Percentiles rank a stretch among this genome's conserved stretches.
These are phyloP conservation scores for Botryotinia globosa DNA, from an alignment of 2,329 filamentous ascomycete genomes.

Conservation along the genomic window DNA sequence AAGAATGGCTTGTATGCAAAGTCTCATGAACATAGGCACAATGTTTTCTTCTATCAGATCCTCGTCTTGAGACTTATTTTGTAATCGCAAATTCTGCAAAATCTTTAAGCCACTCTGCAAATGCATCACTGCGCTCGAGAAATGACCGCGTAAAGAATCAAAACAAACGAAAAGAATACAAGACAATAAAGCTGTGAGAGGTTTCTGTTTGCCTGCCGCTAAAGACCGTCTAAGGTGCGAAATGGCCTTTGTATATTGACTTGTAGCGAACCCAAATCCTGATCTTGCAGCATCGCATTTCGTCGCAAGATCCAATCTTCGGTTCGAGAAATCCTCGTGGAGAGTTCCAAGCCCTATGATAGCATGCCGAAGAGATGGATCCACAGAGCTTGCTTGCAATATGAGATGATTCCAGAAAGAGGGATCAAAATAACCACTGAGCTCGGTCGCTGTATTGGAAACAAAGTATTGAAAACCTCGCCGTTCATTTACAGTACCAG, in stretches of 20 bases:
- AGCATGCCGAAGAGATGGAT: conserved; percentile 35
- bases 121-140: conserved; percentile 35
- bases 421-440: conserved; percentile 33
- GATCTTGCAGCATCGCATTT: conserved; percentile 19
- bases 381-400: conserved; percentile 31
- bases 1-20: conserved; percentile 34
- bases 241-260: conserved; percentile 37
- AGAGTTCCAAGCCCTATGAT: conserved; percentile 36
- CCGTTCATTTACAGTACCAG: conserved; percentile 32
- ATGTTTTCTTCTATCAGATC: conserved; percentile 31
- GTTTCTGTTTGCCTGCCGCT: conserved; percentile 27
- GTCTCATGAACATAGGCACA: conserved; percentile 31
- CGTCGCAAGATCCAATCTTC: conserved; percentile 19
- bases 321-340: conserved; percentile 34
- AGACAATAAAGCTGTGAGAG: conserved; percentile 33
- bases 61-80: conserved; percentile 18
- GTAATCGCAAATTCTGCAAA: conserved; percentile 25
- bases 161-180: conserved; percentile 37
- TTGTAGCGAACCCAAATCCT: conserved; percentile 29
- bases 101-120: conserved; percentile 35
- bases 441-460: conserved; percentile 29
- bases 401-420: conserved; percentile 35
- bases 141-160: conserved; percentile 35
- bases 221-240: conserved; percentile 31
- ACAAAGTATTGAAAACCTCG: conserved; percentile 35